phyloP scores from a whole-genome alignment of 345 rosid species.

The Mangifera indica region DNA sequence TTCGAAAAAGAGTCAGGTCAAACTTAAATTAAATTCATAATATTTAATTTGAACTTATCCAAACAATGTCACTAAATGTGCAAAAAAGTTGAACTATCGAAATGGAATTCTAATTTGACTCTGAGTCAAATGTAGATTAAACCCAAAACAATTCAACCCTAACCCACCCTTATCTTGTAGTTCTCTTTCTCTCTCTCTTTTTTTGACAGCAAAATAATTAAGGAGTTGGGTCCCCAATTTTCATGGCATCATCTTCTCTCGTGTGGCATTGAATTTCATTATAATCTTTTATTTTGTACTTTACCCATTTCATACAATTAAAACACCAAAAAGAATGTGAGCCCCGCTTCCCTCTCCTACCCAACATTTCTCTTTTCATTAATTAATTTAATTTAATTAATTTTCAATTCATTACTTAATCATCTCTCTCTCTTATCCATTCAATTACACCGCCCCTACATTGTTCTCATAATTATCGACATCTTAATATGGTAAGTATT shows the following conservation, averaged over 20 bases:
- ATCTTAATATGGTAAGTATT: too few relatives aligned
- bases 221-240: slow-evolving; percentile 11
- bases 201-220: slow-evolving; percentile 27
- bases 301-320: slow-evolving; percentile 5
- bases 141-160: too few relatives aligned
- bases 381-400: too few relatives aligned
- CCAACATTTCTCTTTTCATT: slow-evolving; percentile 10
- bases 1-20: too few relatives aligned
- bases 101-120: neutral
- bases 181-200: slow-evolving; percentile 10
- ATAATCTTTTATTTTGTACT: slow-evolving; percentile 25
- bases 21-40: too few relatives aligned
- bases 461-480: too few relatives aligned
- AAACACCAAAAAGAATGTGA: slow-evolving; percentile 27
- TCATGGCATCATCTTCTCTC: slow-evolving; percentile 25
- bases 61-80: too few relatives aligned
- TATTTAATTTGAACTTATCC: too few relatives aligned
- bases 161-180: too few relatives aligned
- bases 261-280: slow-evolving; percentile 38
- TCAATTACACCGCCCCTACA: too few relatives aligned
- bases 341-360: slow-evolving; percentile 24
- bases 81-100: too few relatives aligned
- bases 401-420: neutral
- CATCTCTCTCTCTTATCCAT: slow-evolving; percentile 2
- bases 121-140: too few relatives aligned